Evolutionary conservation across 140 eudicot species (phyloP), one percentile per base, ranked within the genome.

Genomic region (Senecio squalidus): DNA sequence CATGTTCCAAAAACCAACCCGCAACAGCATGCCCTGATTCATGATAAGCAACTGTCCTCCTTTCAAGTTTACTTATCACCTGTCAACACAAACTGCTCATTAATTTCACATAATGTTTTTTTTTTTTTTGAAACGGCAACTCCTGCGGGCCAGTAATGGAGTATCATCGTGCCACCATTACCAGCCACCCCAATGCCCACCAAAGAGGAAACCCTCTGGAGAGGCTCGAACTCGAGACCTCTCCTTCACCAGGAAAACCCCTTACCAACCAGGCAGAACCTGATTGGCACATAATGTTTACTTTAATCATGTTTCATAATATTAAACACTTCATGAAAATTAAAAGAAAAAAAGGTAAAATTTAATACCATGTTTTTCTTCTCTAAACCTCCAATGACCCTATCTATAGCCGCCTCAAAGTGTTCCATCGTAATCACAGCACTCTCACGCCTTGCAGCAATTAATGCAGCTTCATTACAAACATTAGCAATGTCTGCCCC

Each of bases 401-500:
- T 70, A 60, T 88, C 94, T 6, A 88, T 84, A 59, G 94, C 96
- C 18, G 87, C 70, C 58, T 84, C 96, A 76, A 88, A 84, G 64
- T 84, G 94, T 56, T 81, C 76, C 85, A 81, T 84, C 8, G 74
- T 76, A 41, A 88, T 74, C 26, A 68, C 20, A 48, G 67, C 16
- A 56, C 76, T 73, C 70, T 84, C 94, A 18, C 44, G 62, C 76
- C 96, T 78, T 8, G 87, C 94, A 55, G 96, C 90, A 59, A 88
- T 77, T 26, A 84, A 60, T 18, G 96, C 96, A 24, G 90, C 94
- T 74, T 88, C 94, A 55, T 88, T 88, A 52, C 96, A 88, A 51
- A 84, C 94, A 84, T 88, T 88, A 18, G 94, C 94, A 31, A 84
- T 88, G 53, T 88, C 96, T 1, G 96, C 96, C 38, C 96, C 96